phyloP scores from a whole-genome alignment of 768 basidiomycete species.

The Crassisporium funariophilum region DNA sequence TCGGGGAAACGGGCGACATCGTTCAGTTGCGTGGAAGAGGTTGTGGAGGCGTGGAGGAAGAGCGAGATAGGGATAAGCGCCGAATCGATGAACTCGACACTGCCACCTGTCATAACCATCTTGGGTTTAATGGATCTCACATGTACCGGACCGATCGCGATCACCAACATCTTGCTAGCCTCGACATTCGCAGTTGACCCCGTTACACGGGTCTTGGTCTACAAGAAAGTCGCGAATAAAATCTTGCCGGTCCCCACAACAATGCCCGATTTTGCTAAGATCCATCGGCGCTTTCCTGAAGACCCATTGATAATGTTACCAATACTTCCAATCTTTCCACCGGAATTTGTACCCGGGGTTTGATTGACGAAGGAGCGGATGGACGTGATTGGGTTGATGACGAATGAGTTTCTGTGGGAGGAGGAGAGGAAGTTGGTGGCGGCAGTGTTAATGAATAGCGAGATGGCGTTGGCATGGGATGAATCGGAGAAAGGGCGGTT shows the following conservation, averaged over 20 bases:
- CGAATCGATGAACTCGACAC: background rate
- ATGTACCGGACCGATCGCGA: background rate
- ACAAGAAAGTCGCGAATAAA: conserved; percentile 10
- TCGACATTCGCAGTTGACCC: background rate
- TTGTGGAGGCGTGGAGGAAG: background rate
- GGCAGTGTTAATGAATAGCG: conserved; percentile 31
- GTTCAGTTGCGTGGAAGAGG: background rate
- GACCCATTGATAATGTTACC: conserved; percentile 12
- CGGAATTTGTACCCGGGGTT: conserved; percentile 9
- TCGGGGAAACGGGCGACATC: background rate
- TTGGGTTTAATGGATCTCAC: background rate
- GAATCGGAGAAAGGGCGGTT: conserved; percentile 38
- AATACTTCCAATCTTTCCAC: conserved; percentile 3
- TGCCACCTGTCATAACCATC: background rate
- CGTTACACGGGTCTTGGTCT: background rate
- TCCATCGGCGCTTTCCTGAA: conserved; percentile 9
- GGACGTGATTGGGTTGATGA: conserved; percentile 13
- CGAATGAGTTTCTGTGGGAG: conserved; percentile 29
- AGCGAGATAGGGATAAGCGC: background rate
- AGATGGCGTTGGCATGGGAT: conserved; percentile 40
- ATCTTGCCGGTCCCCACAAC: conserved; percentile 1
- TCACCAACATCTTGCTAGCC: background rate
- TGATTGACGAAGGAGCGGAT: conserved; percentile 25
- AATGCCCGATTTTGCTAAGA: conserved; percentile 10
- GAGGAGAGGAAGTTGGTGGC: conserved; percentile 34